Percentiles rank a stretch among this genome's conserved stretches.
Conservation (phyloP, 805 yeast genomes). For the Pichia deserticola region DNA sequence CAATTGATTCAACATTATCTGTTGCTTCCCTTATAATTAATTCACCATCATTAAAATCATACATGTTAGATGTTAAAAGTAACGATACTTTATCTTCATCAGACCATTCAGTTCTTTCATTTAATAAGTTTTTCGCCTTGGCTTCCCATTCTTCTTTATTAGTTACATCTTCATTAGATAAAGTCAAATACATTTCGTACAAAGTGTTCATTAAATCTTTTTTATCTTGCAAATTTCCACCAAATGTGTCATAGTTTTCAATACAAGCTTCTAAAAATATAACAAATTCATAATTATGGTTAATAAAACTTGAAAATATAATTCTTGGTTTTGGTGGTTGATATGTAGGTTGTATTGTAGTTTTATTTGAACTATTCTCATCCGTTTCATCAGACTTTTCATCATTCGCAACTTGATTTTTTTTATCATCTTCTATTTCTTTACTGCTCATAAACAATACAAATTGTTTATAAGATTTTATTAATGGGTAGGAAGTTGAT, state of each 20-base stretch:
- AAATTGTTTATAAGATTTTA: slow-evolving; percentile 45
- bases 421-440: not conserved
- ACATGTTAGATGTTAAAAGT: slow-evolving; percentile 49
- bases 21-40: slow-evolving; percentile 29
- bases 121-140: slow-evolving; percentile 53
- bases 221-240: slow-evolving; percentile 62
- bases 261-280: slow-evolving; percentile 88
- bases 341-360: slow-evolving; percentile 48
- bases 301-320: slow-evolving; percentile 80
- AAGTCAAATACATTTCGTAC: slow-evolving; percentile 69
- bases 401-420: slow-evolving; percentile 1
- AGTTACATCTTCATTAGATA: slow-evolving; percentile 36
- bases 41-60: slow-evolving; percentile 47
- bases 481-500: slow-evolving; percentile 37
- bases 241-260: slow-evolving; percentile 67
- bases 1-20: slow-evolving; percentile 18
- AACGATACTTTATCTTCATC: slow-evolving; percentile 50
- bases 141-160: slow-evolving; percentile 49
- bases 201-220: slow-evolving; percentile 69
- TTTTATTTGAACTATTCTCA: not conserved
- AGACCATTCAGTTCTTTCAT: slow-evolving; percentile 32
- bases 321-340: slow-evolving; percentile 87
- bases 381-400: not conserved
- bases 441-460: slow-evolving; percentile 24
- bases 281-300: slow-evolving; percentile 81